Percentiles rank a stretch among this genome's conserved stretches.
Conservation (phyloP, 2,329 filamentous ascomycete genomes). For the Apiospora aurea region DNA sequence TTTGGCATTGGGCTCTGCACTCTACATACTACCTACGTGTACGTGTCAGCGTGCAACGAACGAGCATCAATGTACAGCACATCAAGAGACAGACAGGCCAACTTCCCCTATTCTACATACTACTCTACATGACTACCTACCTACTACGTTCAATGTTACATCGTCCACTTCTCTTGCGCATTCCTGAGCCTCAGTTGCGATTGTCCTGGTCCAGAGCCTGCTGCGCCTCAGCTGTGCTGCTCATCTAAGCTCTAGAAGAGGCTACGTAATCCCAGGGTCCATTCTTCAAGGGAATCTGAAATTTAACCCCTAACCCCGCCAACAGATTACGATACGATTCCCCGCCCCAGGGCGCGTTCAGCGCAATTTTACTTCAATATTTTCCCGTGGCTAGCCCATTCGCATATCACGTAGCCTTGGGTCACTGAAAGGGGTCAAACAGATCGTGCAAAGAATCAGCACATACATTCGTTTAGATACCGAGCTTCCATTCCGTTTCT, state of each 20-base stretch:
- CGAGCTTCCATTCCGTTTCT: not conserved
- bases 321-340: not conserved
- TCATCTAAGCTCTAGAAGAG: slow-evolving; percentile 6
- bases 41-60: not conserved
- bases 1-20: not conserved
- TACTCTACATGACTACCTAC: not conserved
- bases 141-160: not conserved
- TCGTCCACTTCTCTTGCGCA: not conserved
- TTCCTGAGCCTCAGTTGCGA: not conserved
- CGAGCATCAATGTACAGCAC: not conserved
- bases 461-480: slow-evolving; percentile 1
- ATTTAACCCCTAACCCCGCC: slow-evolving; percentile 21
- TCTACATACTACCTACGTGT: too few relatives aligned
- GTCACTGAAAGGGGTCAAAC: slow-evolving; percentile 1
- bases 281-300: slow-evolving; percentile 15
- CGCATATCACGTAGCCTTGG: not conserved
- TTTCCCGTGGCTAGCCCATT: not conserved
- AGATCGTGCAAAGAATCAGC: not conserved
- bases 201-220: not conserved
- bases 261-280: slow-evolving; percentile 16
- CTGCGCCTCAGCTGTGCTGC: not conserved
- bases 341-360: slow-evolving; percentile 12
- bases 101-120: not conserved
- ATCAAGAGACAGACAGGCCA: not conserved
- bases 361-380: slow-evolving; percentile 15